Conservation (phyloP, 2,329 filamentous ascomycete species). For the Apiospora rasikravindrae region DNA sequence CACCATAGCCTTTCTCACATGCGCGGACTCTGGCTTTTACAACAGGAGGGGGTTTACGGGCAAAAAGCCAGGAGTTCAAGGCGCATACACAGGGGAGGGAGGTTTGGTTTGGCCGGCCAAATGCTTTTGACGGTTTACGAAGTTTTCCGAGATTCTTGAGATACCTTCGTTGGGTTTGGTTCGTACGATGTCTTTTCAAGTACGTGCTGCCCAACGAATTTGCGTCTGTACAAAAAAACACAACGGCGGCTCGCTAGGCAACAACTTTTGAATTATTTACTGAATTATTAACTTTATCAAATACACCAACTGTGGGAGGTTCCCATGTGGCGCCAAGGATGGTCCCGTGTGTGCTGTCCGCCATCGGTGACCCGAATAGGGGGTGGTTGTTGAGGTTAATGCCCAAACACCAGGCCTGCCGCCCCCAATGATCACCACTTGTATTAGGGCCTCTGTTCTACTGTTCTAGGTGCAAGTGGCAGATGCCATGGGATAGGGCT, state of each 20-base stretch:
- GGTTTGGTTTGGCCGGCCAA: neutral
- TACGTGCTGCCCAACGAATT: neutral
- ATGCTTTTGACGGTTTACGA: neutral
- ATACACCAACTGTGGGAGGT: neutral
- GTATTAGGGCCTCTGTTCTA: neutral
- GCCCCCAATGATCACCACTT: neutral
- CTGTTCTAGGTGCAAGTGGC: neutral
- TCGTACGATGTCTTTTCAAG: neutral
- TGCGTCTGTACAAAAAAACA: neutral
- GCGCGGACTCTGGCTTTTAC: constrained; percentile 8
- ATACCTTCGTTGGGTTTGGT: constrained; percentile 5
- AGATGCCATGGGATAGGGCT: neutral
- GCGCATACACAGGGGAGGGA: neutral
- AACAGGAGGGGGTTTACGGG: neutral
- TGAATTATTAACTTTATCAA: neutral
- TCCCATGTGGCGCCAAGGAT: neutral
- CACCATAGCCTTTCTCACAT: neutral
- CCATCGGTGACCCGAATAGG: neutral
- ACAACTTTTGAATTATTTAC: neutral
- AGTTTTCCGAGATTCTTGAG: neutral
- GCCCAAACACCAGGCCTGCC: neutral
- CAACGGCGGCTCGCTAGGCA: neutral
- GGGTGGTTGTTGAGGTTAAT: neutral
- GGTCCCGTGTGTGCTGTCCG: neutral
- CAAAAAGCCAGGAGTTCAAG: constrained; percentile 15